These are phyloP conservation scores for Emmonsiellopsis sp. DNA, from an alignment of 2,329 filamentous ascomycete genomes.

Conservation along the genomic window DNA sequence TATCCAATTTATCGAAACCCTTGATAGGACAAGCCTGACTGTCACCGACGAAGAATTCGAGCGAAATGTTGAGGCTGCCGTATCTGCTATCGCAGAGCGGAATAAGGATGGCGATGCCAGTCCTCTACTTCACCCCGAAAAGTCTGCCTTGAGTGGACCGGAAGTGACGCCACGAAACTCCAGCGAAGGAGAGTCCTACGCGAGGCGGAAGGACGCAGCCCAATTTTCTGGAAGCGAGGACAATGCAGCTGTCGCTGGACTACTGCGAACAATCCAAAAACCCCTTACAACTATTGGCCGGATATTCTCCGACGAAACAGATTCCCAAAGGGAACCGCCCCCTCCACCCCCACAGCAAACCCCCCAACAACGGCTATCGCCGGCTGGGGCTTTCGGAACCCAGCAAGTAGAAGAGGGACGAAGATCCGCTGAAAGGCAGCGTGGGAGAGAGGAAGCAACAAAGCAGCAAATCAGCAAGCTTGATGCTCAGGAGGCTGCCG, in stretches of 20 bases:
- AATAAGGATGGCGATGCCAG: conserved; percentile 53
- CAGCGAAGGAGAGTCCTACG: conserved; percentile 50
- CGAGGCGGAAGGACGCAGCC: conserved; percentile 24
- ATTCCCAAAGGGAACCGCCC: conserved; percentile 27
- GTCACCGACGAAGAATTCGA: conserved; percentile 95
- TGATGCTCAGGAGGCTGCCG: conserved; percentile 77
- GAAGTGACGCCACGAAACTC: conserved; percentile 54
- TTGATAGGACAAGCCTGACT: conserved; percentile 87
- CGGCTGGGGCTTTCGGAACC: not conserved
- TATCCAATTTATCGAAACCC: conserved; percentile 91
- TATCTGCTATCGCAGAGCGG: conserved; percentile 89
- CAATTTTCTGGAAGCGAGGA: conserved; percentile 53
- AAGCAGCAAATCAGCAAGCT: conserved; percentile 36
- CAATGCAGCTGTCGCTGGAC: conserved; percentile 69
- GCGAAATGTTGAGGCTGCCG: conserved; percentile 87
- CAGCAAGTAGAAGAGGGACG: conserved; percentile 15
- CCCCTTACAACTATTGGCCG: conserved; percentile 86
- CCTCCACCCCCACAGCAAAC: conserved; percentile 28
- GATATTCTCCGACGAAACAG: conserved; percentile 72
- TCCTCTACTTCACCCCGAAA: conserved; percentile 32
- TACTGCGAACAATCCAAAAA: conserved; percentile 82
- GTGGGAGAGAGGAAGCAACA: conserved; percentile 16
- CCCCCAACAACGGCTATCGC: not conserved
- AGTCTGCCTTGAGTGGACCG: conserved; percentile 42
- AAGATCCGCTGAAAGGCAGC: conserved; percentile 18